Base-by-base conservation (phyloP, 257 asterid genomes). In the Voacanga thouarsii region DNA sequence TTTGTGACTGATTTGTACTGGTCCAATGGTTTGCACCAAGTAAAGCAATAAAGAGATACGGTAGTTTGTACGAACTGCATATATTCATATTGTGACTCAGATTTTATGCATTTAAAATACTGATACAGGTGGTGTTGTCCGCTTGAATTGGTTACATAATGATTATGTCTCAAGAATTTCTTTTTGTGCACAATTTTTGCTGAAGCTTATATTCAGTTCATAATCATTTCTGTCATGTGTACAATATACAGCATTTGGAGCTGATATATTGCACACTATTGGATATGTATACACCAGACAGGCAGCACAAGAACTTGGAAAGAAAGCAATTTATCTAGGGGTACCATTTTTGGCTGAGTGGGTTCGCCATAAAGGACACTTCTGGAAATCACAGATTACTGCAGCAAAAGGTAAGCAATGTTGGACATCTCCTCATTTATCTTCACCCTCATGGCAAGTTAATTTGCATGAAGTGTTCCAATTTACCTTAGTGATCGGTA, bases 341-440 rank as follows among this genome's bases (percentile, higher is more conserved):
- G 94, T 96, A 78, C 98, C 98, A 76, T 96, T 96, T 86, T 75
- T 96, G 85, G 99, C 97, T 33, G 99, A 96, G 88, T 96, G 99
- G 99, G 92, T 96, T 91, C 90, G 99, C 83, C 91, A 90, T 85
- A 96, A 93, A 92, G 99, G 99, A 71, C 99, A 93, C 79, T 90
- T 88, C 79, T 90, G 94, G 81, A 92, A 93, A 90, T 96, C 99
- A 80, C 99, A 93, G 89, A 96, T 96, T 64, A 96, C 99, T 68
- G 99, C 98, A 69, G 99, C 98, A 77, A 93, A 98, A 84, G 98
- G 98, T 93, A 82, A 63, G 82, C 84, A 57, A 64, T 72, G 19
- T 61, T 53, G 59, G 37, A 61, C 50, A 68, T 39, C 0, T 41
- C 53, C 18, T 68, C 73, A 7, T 39, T 21, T 68, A 68, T 68